Evolutionary conservation across 768 basidiomycete species (phyloP).

Genomic region (Tephrocybe sp.): DNA sequence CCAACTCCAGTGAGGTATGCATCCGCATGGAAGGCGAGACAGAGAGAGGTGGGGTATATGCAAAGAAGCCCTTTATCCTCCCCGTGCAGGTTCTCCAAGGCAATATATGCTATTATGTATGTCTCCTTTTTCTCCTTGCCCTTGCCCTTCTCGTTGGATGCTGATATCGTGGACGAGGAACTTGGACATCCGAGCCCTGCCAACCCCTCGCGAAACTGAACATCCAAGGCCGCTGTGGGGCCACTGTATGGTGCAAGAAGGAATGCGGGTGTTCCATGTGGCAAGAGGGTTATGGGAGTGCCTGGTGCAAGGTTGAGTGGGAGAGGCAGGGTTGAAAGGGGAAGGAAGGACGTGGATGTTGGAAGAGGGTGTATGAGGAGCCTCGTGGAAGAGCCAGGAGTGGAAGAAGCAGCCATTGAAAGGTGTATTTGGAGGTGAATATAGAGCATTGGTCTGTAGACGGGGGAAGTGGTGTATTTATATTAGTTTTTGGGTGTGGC

Average conservation of each 20-base stretch:
- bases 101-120: conserved; percentile 69
- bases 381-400: too few species aligned
- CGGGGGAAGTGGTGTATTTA: too few species aligned
- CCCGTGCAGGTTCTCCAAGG: conserved; percentile 74
- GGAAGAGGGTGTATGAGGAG: conserved; percentile 69
- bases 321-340: conserved; percentile 44
- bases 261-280: conserved; percentile 72
- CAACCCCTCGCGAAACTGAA: conserved; percentile 65
- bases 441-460: conserved; percentile 60
- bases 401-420: too few species aligned
- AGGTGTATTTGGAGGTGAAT: conserved; percentile 61
- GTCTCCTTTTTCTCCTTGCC: neutral
- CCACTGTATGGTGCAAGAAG: conserved; percentile 71
- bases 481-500: too few species aligned
- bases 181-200: conserved; percentile 53
- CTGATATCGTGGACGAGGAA: neutral
- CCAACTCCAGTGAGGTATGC: neutral
- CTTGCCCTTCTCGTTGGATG: neutral
- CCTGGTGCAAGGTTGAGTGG: conserved; percentile 42
- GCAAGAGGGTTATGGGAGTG: conserved; percentile 68
- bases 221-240: conserved; percentile 57
- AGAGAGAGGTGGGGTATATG: conserved; percentile 66
- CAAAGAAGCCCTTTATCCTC: conserved; percentile 78
- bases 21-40: too few species aligned
- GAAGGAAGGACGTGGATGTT: conserved; percentile 55